Base-by-base conservation (phyloP, 768 basidiomycete genomes). In the Kwoniella heveanensis region DNA sequence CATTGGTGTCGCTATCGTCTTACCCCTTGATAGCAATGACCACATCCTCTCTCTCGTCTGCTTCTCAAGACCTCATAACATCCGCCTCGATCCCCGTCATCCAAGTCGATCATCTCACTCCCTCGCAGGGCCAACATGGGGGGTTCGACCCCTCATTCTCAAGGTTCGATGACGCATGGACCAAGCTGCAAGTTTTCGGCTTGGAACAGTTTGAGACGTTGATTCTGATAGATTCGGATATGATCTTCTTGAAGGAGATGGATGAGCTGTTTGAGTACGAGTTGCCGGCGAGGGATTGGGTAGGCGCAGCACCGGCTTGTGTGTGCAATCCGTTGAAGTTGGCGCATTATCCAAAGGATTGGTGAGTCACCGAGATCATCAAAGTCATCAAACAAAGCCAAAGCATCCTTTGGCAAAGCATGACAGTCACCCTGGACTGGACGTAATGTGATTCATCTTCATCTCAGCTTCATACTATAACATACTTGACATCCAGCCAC, bases 251-350 rank as follows among this genome's bases (percentile, higher is more conserved):
- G 17, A 54, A 70, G 21, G 51, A 54, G 1, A 75, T 79, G 72
- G 78, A 79, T 47, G 75, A 77, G 48, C 57, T 79, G n/a, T 78
- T 79, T 50, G 66, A 74, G 19, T 17, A 77, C 54, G 67, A 68
- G 21, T 50, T 79, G 12, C 77, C 75, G 1, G 62, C 78, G 13
- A 32, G 65, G 21, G 90, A 87, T 66, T 86, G 88, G 79, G 93
- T 97, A 61, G 93, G 91, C 5, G 93, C 92, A 0, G 85, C 83
- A 0, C 94, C 95, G 68, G 93, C 87, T 15, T 99, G 95, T 74
- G 88, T 92, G 2, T 99, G 95, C 82, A 99, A 99, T 80, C 95
- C 94, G 7, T 85, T 87, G 39, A 88, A 86, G 74, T 77, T 95
- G 21, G 65, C 83, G 1, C 91, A 94, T 78, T 99, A 99, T 80